Conservation (phyloP, 495 filamentous ascomycete genomes). For the Penicillium soppii region DNA sequence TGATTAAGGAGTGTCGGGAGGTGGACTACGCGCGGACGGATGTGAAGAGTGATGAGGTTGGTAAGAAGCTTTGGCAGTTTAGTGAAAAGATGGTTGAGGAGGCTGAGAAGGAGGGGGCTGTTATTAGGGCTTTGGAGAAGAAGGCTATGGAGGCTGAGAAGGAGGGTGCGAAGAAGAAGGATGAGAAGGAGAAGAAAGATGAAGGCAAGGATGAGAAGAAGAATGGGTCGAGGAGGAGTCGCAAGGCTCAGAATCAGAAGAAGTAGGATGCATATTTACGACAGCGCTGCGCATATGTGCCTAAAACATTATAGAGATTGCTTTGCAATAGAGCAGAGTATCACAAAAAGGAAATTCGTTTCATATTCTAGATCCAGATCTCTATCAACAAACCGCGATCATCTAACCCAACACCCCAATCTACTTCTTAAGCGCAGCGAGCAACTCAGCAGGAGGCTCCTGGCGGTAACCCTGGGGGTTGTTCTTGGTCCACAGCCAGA, state of each 20-base stretch:
- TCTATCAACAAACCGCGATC: conserved; percentile 17
- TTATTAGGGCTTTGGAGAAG: conserved; percentile 63
- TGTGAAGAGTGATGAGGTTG: conserved; percentile 72
- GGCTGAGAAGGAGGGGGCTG: conserved; percentile 77
- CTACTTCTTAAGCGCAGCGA: conserved; percentile 68
- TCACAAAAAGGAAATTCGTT: conserved; percentile 44
- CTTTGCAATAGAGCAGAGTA: not conserved
- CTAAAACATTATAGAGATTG: no score
- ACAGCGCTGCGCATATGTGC: not conserved
- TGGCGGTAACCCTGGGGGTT: conserved; percentile 95
- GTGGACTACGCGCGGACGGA: conserved; percentile 68
- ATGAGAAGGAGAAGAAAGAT: conserved; percentile 43
- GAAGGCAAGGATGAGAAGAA: conserved; percentile 34
- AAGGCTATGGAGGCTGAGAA: conserved; percentile 59
- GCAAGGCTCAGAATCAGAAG: conserved; percentile 31
- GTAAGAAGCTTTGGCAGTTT: conserved; percentile 82
- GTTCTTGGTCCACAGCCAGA: conserved; percentile 95
- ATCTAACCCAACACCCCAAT: conserved; percentile 8
- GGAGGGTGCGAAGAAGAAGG: conserved; percentile 41
- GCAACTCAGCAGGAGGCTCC: conserved; percentile 77
- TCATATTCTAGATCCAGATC: conserved; percentile 29
- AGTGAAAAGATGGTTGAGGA: conserved; percentile 83
- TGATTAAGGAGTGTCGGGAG: conserved; percentile 87
- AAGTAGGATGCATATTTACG: not conserved
- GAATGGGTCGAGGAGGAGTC: conserved; percentile 45